phyloP scores from a whole-genome alignment of 1,284 basidiomycete species.

The Garcileccinum viscosum region DNA sequence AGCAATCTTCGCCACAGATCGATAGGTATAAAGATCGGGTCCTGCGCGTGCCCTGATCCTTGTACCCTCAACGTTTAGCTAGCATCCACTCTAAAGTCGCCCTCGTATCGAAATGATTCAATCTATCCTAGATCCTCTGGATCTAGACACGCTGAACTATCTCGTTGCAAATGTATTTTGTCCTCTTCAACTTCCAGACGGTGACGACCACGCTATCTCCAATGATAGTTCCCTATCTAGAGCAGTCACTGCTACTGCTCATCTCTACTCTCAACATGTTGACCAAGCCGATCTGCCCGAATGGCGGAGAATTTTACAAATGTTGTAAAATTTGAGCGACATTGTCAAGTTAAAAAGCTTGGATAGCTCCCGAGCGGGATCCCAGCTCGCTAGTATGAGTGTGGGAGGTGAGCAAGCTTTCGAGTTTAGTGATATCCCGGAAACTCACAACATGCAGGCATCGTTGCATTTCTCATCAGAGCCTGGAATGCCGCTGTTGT shows the following conservation, averaged over 20 bases:
- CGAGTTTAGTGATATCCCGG: not conserved
- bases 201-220: not conserved
- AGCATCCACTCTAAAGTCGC: not conserved
- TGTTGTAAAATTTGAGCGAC: not conserved
- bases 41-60: not conserved
- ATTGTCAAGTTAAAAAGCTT: not conserved
- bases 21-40: not conserved
- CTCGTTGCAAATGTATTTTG: not conserved
- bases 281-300: not conserved
- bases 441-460: not conserved
- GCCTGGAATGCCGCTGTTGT: not conserved
- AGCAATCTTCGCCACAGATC: conserved; percentile 1
- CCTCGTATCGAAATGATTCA: not conserved
- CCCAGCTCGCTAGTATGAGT: not conserved
- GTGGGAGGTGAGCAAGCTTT: not conserved
- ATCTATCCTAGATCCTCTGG: not conserved
- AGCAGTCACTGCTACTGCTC: not conserved
- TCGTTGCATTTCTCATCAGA: not conserved
- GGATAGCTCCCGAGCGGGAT: not conserved
- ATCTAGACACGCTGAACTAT: not conserved
- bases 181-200: not conserved
- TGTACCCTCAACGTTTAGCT: not conserved
- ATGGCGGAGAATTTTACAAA: not conserved
- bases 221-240: not conserved
- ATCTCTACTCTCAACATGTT: not conserved